phyloP scores from a whole-genome alignment of 805 yeast species.

The Monosporozyma servazzii region DNA sequence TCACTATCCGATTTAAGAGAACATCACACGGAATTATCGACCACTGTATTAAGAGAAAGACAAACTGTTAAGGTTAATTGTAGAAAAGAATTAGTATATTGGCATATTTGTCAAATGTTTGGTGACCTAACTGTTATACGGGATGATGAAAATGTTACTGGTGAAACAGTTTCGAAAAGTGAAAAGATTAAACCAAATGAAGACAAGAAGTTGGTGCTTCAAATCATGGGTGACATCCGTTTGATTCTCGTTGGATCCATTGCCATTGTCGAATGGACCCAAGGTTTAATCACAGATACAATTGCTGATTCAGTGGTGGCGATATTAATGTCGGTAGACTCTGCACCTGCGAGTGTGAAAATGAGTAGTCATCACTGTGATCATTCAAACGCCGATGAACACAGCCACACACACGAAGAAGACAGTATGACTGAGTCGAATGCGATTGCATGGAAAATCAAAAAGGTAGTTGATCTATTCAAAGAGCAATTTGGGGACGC shows the following conservation, averaged over 20 bases:
- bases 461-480: constrained; percentile 53
- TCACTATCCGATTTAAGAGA: constrained; percentile 84
- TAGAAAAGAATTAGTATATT: constrained; percentile 65
- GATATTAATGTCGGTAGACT: constrained; percentile 81
- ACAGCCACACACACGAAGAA: constrained; percentile 29
- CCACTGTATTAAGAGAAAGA: constrained; percentile 75
- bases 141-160: constrained; percentile 40
- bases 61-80: constrained; percentile 75
- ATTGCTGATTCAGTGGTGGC: constrained; percentile 92
- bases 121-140: constrained; percentile 61
- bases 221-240: constrained; percentile 56
- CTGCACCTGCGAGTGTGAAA: constrained; percentile 92
- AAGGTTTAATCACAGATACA: constrained; percentile 81
- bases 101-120: constrained; percentile 95
- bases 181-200: constrained; percentile 4
- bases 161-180: constrained; percentile 22
- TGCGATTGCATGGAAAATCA: constrained; percentile 32
- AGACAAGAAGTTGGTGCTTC: constrained; percentile 38
- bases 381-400: constrained; percentile 31
- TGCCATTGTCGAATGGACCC: constrained; percentile 81
- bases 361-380: constrained; percentile 54
- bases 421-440: constrained; percentile 10
- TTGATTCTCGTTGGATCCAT: constrained; percentile 39
- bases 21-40: constrained; percentile 67
- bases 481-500: constrained; percentile 85